Base-by-base conservation (phyloP, 345 rosid genomes). In the Citrus unshiu region DNA sequence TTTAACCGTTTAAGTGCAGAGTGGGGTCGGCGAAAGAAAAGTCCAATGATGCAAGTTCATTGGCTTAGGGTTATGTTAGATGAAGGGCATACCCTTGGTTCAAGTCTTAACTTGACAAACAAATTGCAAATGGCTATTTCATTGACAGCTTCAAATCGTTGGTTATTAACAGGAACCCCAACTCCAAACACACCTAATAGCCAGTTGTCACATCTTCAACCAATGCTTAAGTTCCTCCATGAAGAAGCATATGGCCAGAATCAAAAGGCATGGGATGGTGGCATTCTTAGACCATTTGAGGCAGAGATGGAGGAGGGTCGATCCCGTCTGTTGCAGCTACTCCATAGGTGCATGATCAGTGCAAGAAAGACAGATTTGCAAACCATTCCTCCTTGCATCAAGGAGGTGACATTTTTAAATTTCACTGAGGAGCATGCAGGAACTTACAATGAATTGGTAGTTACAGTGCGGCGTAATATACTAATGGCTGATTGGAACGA, bases 401-500 rank as follows among this genome's bases (percentile, higher is more conserved):
- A 92, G 91, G 90, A 87, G 85, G 87, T 89, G 75, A 90, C 87
- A 46, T 90, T 86, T 84, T 88, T 96, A 66, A 79, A 90, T 85
- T 96, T 94, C 86, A 85, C 83, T 49, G 87, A 92, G 81, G 93
- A 86, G 75, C 99, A 94, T 79, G 98, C 98, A 71, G 89, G 85
- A 86, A 91, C 95, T 86, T 96, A 94, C 83, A 96, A 96, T 84
- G 99, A 96, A 88, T 79, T 96, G 85, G 95, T 94, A 57, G 98
- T 84, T 76, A 91, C 99, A 51, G 98, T 94, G 67, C 85, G 97
- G 74, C 90, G 99, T 68, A 96, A 96, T 82, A 88, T 96, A 80
- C 85, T 96, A 74, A 88, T 90, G 89, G 98, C 98, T 81, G 99
- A 96, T 83, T 96, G 99, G 99, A 96, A 96, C 78, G 99, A 96